phyloP scores from a whole-genome alignment of 805 yeast species.

The Lipomyces kockii region DNA sequence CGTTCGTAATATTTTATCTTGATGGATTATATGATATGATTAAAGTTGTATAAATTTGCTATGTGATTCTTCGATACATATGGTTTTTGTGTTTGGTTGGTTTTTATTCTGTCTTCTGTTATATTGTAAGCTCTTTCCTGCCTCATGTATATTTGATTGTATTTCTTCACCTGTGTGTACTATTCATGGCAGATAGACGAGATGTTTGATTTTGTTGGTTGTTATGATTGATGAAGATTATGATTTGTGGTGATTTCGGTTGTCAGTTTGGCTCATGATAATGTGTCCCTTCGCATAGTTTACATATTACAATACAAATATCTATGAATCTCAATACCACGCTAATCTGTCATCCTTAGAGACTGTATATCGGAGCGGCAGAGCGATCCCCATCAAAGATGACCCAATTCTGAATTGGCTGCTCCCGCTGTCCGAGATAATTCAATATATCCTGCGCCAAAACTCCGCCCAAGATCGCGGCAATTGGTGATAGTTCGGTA shows the following conservation, averaged over 20 bases:
- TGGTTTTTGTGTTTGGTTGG: background rate
- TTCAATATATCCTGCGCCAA: slow-evolving; percentile 90
- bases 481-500: slow-evolving; percentile 77
- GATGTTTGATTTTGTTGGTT: background rate
- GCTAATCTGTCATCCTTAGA: slow-evolving; percentile 36
- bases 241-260: background rate
- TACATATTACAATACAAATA: background rate
- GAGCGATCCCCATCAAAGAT: slow-evolving; percentile 72
- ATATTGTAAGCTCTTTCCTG: background rate
- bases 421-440: slow-evolving; percentile 70
- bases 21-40: background rate
- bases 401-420: slow-evolving; percentile 80
- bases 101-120: background rate
- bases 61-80: background rate
- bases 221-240: slow-evolving; percentile 3
- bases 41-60: background rate
- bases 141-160: background rate
- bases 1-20: background rate
- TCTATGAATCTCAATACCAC: background rate
- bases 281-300: background rate
- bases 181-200: slow-evolving; percentile 3
- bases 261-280: background rate
- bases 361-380: slow-evolving; percentile 75
- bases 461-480: slow-evolving; percentile 88
- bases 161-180: background rate